phyloP scores from a whole-genome alignment of 495 filamentous ascomycete genomes.

The Hypoxylon rickii region DNA sequence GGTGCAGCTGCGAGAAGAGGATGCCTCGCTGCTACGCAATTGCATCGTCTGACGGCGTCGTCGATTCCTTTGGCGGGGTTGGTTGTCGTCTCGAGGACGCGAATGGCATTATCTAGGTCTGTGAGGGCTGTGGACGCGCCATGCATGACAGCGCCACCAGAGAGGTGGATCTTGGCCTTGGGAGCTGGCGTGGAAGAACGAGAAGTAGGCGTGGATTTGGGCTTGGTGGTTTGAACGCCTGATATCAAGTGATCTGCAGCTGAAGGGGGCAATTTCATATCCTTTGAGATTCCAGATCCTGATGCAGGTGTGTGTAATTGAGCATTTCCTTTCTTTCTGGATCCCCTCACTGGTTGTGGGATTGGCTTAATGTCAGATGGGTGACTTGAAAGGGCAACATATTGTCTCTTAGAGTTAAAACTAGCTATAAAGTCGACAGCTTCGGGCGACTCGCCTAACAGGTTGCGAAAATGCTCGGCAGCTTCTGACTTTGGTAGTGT shows the following conservation, averaged over 20 bases:
- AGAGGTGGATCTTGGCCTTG: slow-evolving; percentile 64
- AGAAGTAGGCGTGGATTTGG: slow-evolving; percentile 58
- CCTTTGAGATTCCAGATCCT: slow-evolving; percentile 41
- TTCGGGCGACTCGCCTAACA: slow-evolving; percentile 84
- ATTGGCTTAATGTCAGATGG: slow-evolving; percentile 39
- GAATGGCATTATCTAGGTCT: slow-evolving; percentile 90
- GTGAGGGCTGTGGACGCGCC: slow-evolving; percentile 73
- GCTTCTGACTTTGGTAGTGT: slow-evolving; percentile 71
- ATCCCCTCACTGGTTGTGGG: slow-evolving; percentile 33
- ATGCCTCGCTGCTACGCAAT: slow-evolving; percentile 83
- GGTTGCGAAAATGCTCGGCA: slow-evolving; percentile 80
- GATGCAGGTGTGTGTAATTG: slow-evolving; percentile 62
- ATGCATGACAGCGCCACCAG: slow-evolving; percentile 76
- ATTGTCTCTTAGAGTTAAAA: slow-evolving; percentile 76
- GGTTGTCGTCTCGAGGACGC: slow-evolving; percentile 85
- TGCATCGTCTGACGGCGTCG: slow-evolving; percentile 66
- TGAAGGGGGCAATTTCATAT: slow-evolving; percentile 66
- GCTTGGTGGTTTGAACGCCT: slow-evolving; percentile 68
- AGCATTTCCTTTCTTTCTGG: slow-evolving; percentile 65
- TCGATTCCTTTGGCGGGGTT: slow-evolving; percentile 69
- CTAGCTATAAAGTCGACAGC: slow-evolving; percentile 89
- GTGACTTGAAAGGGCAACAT: slow-evolving; percentile 39
- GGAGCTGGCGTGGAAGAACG: slow-evolving; percentile 60
- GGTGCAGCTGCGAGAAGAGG: slow-evolving; percentile 84
- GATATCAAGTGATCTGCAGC: slow-evolving; percentile 78